Conservation (phyloP, 805 yeast genomes). For the Candida ponderosae region DNA sequence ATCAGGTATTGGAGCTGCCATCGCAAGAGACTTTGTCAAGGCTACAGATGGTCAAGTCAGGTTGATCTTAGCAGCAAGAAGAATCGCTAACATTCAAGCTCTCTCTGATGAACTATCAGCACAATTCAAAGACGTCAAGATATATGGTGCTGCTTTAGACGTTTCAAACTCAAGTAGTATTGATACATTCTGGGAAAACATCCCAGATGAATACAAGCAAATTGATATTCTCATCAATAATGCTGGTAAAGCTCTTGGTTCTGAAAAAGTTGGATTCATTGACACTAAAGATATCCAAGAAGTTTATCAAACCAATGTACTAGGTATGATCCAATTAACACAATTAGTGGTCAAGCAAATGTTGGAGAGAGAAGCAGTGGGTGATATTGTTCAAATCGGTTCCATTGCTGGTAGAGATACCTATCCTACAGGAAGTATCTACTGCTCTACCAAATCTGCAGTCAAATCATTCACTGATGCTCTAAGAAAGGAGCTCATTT, state of each 20-base stretch:
- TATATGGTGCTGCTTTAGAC: constrained; percentile 42
- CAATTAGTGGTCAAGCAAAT: constrained; percentile 35
- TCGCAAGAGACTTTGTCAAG: constrained; percentile 35
- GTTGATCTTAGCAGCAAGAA: constrained; percentile 66
- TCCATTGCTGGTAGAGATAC: constrained; percentile 68
- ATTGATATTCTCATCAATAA: constrained; percentile 59
- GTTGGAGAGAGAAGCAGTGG: constrained; percentile 37
- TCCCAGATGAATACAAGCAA: constrained; percentile 49
- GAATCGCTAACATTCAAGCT: constrained; percentile 46
- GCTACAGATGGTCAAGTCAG: constrained; percentile 63
- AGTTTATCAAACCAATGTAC: constrained; percentile 40
- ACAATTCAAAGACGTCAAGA: constrained; percentile 37
- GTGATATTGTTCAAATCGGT: constrained; percentile 58
- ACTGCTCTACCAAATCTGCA: constrained; percentile 64
- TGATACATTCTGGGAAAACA: constrained; percentile 35
- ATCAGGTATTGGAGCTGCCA: constrained; percentile 47
- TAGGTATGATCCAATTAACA: constrained; percentile 37
- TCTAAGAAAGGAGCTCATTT: constrained; percentile 59
- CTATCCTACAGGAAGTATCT: constrained; percentile 65
- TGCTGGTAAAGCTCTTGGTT: constrained; percentile 41
- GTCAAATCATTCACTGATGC: constrained; percentile 49
- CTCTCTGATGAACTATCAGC: constrained; percentile 35
- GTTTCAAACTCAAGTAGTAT: constrained; percentile 42
- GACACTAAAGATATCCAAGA: constrained; percentile 28
- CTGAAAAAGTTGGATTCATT: constrained; percentile 35